Conservation (phyloP, 352 stramenopile genomes). For the Phytophthora cryptogea region DNA sequence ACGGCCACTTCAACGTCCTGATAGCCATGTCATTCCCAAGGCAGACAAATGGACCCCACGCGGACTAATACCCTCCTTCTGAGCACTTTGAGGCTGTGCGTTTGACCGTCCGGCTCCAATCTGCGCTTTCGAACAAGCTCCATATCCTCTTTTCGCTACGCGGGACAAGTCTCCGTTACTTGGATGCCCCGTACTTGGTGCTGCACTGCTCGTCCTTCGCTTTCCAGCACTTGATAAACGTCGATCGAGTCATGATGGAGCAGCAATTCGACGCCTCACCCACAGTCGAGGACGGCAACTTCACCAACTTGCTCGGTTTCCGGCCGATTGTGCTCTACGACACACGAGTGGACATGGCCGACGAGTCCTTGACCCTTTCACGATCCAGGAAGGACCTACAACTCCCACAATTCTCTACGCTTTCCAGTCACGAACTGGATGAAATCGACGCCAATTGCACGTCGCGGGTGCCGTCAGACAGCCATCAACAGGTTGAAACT, state of each 20-base stretch:
- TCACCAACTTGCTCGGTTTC: slow-evolving; percentile 19
- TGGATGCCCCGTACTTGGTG: slow-evolving; percentile 7
- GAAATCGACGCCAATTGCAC: slow-evolving; percentile 28
- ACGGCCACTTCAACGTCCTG: slow-evolving; percentile 25
- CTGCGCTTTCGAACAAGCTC: background rate
- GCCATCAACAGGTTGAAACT: background rate
- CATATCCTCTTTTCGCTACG: slow-evolving; percentile 10
- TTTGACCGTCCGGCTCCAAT: slow-evolving; percentile 3
- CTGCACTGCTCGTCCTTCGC: background rate
- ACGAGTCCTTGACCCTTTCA: slow-evolving; percentile 36
- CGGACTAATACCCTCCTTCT: background rate
- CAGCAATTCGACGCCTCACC: slow-evolving; percentile 6
- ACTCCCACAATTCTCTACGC: slow-evolving; percentile 19
- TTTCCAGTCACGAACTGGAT: slow-evolving; percentile 32
- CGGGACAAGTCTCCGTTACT: slow-evolving; percentile 1
- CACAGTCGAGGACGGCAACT: slow-evolving; percentile 9
- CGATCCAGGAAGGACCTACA: slow-evolving; percentile 23
- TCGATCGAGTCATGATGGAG: slow-evolving; percentile 20
- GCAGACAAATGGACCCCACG: slow-evolving; percentile 20
- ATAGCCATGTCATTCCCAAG: slow-evolving; percentile 2
- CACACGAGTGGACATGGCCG: slow-evolving; percentile 17
- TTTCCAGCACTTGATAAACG: slow-evolving; percentile 5
- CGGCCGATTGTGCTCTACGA: slow-evolving; percentile 35
- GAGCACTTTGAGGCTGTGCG: background rate
- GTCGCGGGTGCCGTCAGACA: slow-evolving; percentile 7